Evolutionary conservation across 2,329 filamentous ascomycete genomes (phyloP).

Genomic region (Talaromyces funiculosus): DNA sequence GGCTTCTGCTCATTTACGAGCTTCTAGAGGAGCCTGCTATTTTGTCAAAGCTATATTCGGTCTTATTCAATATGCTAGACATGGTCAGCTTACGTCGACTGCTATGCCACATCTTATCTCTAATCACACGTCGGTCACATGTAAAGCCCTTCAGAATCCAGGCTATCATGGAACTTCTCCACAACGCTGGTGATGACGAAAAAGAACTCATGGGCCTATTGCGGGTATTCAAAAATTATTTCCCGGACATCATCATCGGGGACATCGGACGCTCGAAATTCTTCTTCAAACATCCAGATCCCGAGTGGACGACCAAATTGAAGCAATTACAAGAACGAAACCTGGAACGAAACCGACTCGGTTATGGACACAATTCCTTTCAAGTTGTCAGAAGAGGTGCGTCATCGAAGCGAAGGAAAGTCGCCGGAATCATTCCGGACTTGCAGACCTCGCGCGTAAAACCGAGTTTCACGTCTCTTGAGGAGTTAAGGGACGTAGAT

Average conservation of each 20-base stretch:
- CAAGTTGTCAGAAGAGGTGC: slow-evolving; percentile 55
- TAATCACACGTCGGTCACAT: slow-evolving; percentile 75
- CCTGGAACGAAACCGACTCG: slow-evolving; percentile 36
- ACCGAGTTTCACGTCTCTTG: slow-evolving; percentile 55
- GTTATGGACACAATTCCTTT: slow-evolving; percentile 53
- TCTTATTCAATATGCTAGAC: slow-evolving; percentile 76
- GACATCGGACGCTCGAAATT: slow-evolving; percentile 48
- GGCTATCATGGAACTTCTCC: slow-evolving; percentile 52
- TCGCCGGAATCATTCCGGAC: slow-evolving; percentile 54
- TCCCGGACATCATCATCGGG: slow-evolving; percentile 78
- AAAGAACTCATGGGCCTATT: slow-evolving; percentile 67
- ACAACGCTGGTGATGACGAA: slow-evolving; percentile 58
- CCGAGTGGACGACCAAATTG: slow-evolving; percentile 65
- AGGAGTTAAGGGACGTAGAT: slow-evolving; percentile 69
- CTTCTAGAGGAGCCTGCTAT: slow-evolving; percentile 58
- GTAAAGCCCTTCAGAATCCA: slow-evolving; percentile 81
- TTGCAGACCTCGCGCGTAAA: slow-evolving; percentile 70
- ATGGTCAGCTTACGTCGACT: slow-evolving; percentile 67
- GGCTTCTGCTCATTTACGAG: slow-evolving; percentile 73
- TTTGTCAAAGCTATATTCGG: slow-evolving; percentile 64
- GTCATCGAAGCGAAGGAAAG: slow-evolving; percentile 45
- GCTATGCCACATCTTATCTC: slow-evolving; percentile 70
- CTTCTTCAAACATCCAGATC: slow-evolving; percentile 61
- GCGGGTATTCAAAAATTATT: slow-evolving; percentile 84
- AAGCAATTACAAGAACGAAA: slow-evolving; percentile 60